Evolutionary conservation across 306 rosid genomes (phyloP), one percentile per base, ranked within the genome.

Genomic region (Lathyrus sativus): DNA sequence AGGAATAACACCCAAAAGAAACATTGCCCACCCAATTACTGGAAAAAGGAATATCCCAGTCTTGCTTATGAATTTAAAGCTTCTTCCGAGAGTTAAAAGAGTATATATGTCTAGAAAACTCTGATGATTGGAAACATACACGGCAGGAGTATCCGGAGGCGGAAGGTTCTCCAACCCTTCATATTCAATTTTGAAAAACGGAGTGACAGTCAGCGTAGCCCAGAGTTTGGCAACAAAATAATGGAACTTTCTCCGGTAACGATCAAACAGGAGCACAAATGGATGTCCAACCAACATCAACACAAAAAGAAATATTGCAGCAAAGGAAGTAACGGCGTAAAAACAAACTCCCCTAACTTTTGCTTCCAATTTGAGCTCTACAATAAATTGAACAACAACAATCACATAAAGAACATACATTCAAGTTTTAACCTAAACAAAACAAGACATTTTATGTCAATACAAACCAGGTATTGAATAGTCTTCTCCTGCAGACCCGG

Each of bases 21-120:
- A 88, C 99, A 93, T 93, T 44, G 97, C 99, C 99, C 99, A 93
- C 28, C 99, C 99, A 71, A 93, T 82, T 65, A 93, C 55, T 57
- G 99, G 96, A 78, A 39, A 85, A 76, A 93, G 85, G 76, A 93
- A 93, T 83, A 93, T 86, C 72, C 84, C 83, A 53, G 99, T 93
- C 96, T 93, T 93, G 90, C 99, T 93, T 74, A 93, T 90, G 83
- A 93, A 90, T 79, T 90, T 93, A 70, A 85, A 93, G 80, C 85
- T 80, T 79, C 95, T 86, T 37, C 99, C 96, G 14, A 93, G 79
- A 22, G 92, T 93, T 58, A 90, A 89, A 82, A 90, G 95, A 44
- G 92, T 81, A 70, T 86, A 93, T 80, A 88, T 88, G 78, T 93
- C 99, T 26, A 90, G 67, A 82, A 93, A 93, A 85, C 99, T 93